Base-by-base conservation (phyloP, 352 stramenopile species). In the Aphanomyces stellatus region DNA sequence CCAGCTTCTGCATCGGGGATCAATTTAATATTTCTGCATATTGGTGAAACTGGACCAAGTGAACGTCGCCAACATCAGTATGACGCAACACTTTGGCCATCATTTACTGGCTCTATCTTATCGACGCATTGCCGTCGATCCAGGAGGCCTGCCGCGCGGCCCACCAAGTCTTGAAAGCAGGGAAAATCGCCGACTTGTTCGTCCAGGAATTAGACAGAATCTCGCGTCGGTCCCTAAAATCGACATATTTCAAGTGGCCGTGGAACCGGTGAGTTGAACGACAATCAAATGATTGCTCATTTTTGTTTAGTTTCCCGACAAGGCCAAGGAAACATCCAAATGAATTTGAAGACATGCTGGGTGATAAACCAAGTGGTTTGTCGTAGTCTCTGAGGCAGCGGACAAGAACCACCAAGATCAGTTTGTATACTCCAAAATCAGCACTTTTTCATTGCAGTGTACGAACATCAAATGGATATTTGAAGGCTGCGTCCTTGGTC, bases 11-110 rank as follows among this genome's bases (percentile, higher is more conserved):
- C 88, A 15, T 92, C 88, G 68, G 90, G 89, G 2, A 97, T 97
- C 76, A 81, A 82, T 10, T 65, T 97, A 41, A 92, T 75, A n/a
- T n/a, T n/a, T n/a, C n/a, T n/a, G n/a, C 51, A 91, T 91, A 59
- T 65, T 97, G 48, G 72, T 85, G 27, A 97, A 97, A 75, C 73
- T 97, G 24, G 85, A 85, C 69, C 85, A 92, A 24, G 87, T 96
- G 8, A 93, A 93, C 62, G 85, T 82, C 6, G 78, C 70, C 30
- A 81, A 91, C 60, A 93, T 91, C 69, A 90, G 81, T 24, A 89
- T 87, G 46, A 93, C 84, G 28, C 7, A 89, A 93, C 68, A 89
- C 90, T 57, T 72, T 90, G 19, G 85, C 82, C 13, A 79, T 85
- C 56, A 62, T 91, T 13, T 64, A 63, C 4, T 88, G 90, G 57